These are phyloP conservation scores for Chalciporus sp. DNA, from an alignment of 1,284 basidiomycete species.

Conservation along the genomic window DNA sequence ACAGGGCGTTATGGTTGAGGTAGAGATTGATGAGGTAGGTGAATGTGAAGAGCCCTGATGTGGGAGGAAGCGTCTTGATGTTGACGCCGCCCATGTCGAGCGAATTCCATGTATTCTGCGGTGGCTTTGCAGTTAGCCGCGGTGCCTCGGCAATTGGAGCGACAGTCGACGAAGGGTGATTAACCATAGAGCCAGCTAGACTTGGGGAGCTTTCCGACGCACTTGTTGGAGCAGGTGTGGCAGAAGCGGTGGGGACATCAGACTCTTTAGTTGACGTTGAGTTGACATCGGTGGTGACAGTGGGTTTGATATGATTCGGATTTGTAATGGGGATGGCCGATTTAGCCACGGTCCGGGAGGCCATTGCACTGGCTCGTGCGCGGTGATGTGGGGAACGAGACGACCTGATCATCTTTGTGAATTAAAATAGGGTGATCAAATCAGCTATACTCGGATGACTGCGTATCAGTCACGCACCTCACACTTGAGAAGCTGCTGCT, in stretches of 20 bases:
- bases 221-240: slow-evolving; percentile 40
- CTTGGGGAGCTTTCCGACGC: slow-evolving; percentile 41
- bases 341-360: slow-evolving; percentile 75
- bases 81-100: slow-evolving; percentile 96
- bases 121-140: slow-evolving; percentile 59
- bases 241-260: slow-evolving; percentile 25
- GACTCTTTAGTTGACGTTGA: slow-evolving; percentile 26
- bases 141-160: slow-evolving; percentile 66
- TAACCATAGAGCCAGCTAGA: slow-evolving; percentile 43
- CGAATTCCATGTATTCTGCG: slow-evolving; percentile 83
- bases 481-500: slow-evolving; percentile 79
- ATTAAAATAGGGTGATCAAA: slow-evolving; percentile 24
- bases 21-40: slow-evolving; percentile 92
- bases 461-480: slow-evolving; percentile 54
- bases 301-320: slow-evolving; percentile 64
- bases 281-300: slow-evolving; percentile 38
- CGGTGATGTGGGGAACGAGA: slow-evolving; percentile 79
- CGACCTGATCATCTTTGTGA: slow-evolving; percentile 66
- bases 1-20: slow-evolving; percentile 94
- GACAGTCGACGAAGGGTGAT: slow-evolving; percentile 74
- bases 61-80: slow-evolving; percentile 87
- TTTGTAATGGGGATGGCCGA: slow-evolving; percentile 84
- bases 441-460: slow-evolving; percentile 13
- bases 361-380: slow-evolving; percentile 78
- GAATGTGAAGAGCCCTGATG: slow-evolving; percentile 89